Conservation (phyloP, 2,329 filamentous ascomycete genomes). For the Dryadomyces quercus-mongolicae region DNA sequence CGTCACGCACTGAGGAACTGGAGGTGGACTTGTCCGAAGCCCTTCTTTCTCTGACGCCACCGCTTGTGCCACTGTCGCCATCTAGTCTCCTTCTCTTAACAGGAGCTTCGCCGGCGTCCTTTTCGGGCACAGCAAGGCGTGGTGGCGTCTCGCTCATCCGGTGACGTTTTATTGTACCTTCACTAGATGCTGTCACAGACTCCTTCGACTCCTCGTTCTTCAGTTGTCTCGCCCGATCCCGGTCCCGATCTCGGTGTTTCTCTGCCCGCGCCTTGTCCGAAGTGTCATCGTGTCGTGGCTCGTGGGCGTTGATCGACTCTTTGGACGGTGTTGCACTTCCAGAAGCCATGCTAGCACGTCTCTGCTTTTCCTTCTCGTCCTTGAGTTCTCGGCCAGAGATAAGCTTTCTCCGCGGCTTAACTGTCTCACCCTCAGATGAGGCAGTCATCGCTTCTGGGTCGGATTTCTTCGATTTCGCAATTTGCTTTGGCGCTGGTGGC, state of each 20-base stretch:
- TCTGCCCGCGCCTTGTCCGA: conserved; percentile 39
- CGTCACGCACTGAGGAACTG: neutral
- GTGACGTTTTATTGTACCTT: conserved; percentile 43
- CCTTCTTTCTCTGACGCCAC: conserved; percentile 31
- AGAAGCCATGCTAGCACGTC: conserved; percentile 45
- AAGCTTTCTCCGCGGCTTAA: conserved; percentile 50
- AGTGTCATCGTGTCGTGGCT: conserved; percentile 34
- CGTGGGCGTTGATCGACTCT: conserved; percentile 41
- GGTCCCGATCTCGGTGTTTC: conserved; percentile 46
- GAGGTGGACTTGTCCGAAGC: conserved; percentile 24
- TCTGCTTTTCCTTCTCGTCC: conserved; percentile 39
- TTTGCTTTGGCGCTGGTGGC: conserved; percentile 33
- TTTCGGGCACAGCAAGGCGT: conserved; percentile 36
- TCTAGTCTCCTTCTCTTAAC: conserved; percentile 47
- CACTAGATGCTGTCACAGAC: conserved; percentile 34
- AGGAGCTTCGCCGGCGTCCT: conserved; percentile 38
- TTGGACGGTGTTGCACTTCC: conserved; percentile 32
- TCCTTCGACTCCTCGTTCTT: conserved; percentile 51
- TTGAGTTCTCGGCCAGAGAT: conserved; percentile 51
- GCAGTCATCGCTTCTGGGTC: conserved; percentile 40
- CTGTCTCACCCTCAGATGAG: conserved; percentile 44
- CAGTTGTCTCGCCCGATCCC: conserved; percentile 47
- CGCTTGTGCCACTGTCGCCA: conserved; percentile 21
- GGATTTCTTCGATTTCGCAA: conserved; percentile 35
- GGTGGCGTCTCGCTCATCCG: conserved; percentile 48